Base-by-base conservation (phyloP, 1,284 basidiomycete genomes). In the Malassezia globosa region DNA sequence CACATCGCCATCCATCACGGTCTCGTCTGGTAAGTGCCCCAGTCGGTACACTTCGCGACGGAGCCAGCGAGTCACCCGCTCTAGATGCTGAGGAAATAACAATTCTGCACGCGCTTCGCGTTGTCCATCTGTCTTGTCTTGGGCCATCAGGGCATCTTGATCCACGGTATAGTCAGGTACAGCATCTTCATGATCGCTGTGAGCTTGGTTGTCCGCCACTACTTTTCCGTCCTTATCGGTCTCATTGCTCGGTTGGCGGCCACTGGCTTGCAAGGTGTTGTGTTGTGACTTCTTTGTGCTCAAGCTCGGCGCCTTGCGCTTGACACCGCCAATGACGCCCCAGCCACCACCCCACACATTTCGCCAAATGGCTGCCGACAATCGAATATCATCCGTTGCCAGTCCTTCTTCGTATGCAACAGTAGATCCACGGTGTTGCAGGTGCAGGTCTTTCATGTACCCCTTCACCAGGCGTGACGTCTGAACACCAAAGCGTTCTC, bases 351-450 rank as follows among this genome's bases (percentile, higher is more conserved):
- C 74, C 62, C 95, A 83, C 37, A 95, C 72, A 72, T 96, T 96
- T 25, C 92, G 77, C 92, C 92, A 97, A 1, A 92, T 74, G 4
- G 86, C 86, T 22, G 77, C 82, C 0, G 88, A 88, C 67, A 97
- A 46, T 11, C 53, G 48, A 0, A 59, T 56, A 43, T 70, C 66
- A 14, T 55, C 60, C 0, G 57, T 56, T 1, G 48, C 78, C 29
- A 92, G 77, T 1, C 80, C 85, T 40, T 87, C 77, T 72, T 96
- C 90, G 56, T 90, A 79, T 1, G 83, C 79, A 52, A 90, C 75
- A 4, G 82, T 80, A 51, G 87, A 77, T 1, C 92, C 92, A 7
- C 82, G 80, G 82, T 87, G 94, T 72, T 96, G 89, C 72, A 90
- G 83, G 56, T 84, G 84, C 77, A 94, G 73, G 60, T 80, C 78